These are phyloP conservation scores for Chytriomyces sp. DNA, from an alignment of 192 early-diverging fungal genomes.

Conservation along the genomic window DNA sequence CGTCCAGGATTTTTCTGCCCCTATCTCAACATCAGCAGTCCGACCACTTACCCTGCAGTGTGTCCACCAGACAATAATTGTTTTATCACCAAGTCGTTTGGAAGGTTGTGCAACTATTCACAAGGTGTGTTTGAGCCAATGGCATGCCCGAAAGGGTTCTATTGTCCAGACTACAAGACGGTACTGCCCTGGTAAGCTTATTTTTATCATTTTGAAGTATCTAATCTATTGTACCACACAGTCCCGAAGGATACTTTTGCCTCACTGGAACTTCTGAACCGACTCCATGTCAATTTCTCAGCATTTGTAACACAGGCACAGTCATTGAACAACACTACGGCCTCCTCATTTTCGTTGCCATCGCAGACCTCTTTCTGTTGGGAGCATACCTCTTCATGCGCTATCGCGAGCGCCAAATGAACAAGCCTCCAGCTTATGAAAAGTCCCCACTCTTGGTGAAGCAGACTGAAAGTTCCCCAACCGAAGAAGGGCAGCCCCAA, in stretches of 20 bases:
- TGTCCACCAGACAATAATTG: constrained; percentile 27
- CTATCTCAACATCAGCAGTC: constrained; percentile 11
- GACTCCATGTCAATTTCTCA: constrained; percentile 32
- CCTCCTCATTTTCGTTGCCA: constrained; percentile 8
- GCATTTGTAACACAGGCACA: constrained; percentile 39
- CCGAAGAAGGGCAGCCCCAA: too few relatives aligned
- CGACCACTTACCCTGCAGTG: constrained; percentile 22
- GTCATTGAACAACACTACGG: constrained; percentile 23
- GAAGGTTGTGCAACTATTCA: not conserved
- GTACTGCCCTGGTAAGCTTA: constrained; percentile 22
- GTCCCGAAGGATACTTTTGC: constrained; percentile 22
- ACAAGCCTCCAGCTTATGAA: not conserved
- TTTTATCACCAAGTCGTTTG: not conserved
- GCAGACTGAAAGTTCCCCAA: not conserved
- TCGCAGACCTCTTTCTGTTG: constrained; percentile 31
- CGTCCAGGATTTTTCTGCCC: constrained; percentile 33
- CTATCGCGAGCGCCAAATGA: not conserved
- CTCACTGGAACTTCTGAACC: constrained; percentile 18
- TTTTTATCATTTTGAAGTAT: not conserved
- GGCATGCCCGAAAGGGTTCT: constrained; percentile 40
- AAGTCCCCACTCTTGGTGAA: not conserved
- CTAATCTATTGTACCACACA: not conserved
- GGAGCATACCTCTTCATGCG: constrained; percentile 24
- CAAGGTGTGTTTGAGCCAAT: constrained; percentile 41
- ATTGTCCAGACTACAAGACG: constrained; percentile 39